phyloP scores from a whole-genome alignment of 768 basidiomycete species.

The Collybia sordida region DNA sequence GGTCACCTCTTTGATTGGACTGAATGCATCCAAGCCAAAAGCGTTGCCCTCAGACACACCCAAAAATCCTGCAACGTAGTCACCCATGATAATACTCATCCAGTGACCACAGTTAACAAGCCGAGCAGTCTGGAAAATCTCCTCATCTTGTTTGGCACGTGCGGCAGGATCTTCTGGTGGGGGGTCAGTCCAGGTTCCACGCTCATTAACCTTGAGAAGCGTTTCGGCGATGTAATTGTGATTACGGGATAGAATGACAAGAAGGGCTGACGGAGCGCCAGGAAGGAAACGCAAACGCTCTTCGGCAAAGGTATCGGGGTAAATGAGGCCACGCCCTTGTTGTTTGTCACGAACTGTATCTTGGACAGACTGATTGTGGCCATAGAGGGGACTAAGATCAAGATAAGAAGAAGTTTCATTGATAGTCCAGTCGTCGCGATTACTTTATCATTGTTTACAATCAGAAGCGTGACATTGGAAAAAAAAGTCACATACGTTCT shows the following conservation, averaged over 20 bases:
- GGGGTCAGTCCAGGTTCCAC: conserved; percentile 38
- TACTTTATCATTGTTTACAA: too few species aligned
- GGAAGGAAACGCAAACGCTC: conserved; percentile 37
- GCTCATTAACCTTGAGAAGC: conserved; percentile 53
- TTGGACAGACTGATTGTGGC: too few species aligned
- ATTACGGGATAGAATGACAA: conserved; percentile 53
- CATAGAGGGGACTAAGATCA: too few species aligned
- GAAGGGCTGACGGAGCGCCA: conserved; percentile 48
- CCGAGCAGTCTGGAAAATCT: conserved; percentile 52
- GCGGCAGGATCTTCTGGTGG: conserved; percentile 24
- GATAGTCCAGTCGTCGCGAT: too few species aligned
- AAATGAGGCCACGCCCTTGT: too few species aligned
- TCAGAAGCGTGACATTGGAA: too few species aligned
- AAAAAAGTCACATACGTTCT: too few species aligned
- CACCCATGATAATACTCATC: conserved; percentile 46
- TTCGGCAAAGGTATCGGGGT: too few species aligned
- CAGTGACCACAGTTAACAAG: conserved; percentile 55
- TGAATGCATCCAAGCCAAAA: conserved; percentile 45
- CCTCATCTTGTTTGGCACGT: conserved; percentile 40
- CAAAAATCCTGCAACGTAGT: conserved; percentile 55
- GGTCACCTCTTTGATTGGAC: conserved; percentile 32
- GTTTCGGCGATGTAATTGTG: conserved; percentile 56
- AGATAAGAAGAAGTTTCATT: too few species aligned
- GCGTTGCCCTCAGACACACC: conserved; percentile 45
- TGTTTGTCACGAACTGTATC: too few species aligned